These are phyloP conservation scores for Ogataea trehaloabstinens DNA, from an alignment of 805 yeast species.

Conservation along the genomic window DNA sequence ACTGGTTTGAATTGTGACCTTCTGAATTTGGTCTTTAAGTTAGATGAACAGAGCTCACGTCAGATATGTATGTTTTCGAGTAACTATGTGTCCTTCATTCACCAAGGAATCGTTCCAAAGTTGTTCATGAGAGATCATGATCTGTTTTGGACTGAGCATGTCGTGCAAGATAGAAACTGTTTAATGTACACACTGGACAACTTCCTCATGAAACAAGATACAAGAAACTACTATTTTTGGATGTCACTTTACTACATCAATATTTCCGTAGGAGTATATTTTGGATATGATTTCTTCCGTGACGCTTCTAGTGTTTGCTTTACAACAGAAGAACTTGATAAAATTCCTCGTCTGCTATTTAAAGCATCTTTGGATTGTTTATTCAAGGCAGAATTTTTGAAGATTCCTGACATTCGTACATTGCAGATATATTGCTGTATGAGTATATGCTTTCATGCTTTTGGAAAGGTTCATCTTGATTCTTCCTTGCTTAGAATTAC, in stretches of 20 bases:
- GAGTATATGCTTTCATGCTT: slow-evolving; percentile 10
- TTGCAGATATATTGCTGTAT: slow-evolving; percentile 8
- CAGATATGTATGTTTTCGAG: too few relatives aligned
- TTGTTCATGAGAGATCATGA: too few relatives aligned
- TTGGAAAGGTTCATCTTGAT: slow-evolving; percentile 4
- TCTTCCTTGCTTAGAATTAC: slow-evolving; percentile 2
- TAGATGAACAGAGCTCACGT: too few relatives aligned
- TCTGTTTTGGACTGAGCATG: too few relatives aligned
- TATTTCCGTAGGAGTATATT: slow-evolving; percentile 6
- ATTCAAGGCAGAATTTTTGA: slow-evolving; percentile 8
- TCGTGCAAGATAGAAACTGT: too few relatives aligned
- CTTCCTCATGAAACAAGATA: not conserved
- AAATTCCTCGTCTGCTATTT: slow-evolving; percentile 4
- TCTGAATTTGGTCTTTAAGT: too few relatives aligned
- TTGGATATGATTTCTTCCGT: slow-evolving; percentile 3
- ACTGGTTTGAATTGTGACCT: too few relatives aligned
- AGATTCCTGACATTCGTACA: slow-evolving; percentile 7
- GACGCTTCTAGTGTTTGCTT: not conserved
- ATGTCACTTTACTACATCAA: slow-evolving; percentile 5
- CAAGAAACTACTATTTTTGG: slow-evolving; percentile 10
- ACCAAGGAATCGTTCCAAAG: too few relatives aligned
- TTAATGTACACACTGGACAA: too few relatives aligned
- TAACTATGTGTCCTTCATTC: too few relatives aligned
- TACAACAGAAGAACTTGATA: slow-evolving; percentile 1
- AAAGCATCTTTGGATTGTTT: slow-evolving; percentile 8